Evolutionary conservation across 352 stramenopile genomes (phyloP), one percentile per base, ranked within the genome.

Genomic region (Phytophthora hibernalis): DNA sequence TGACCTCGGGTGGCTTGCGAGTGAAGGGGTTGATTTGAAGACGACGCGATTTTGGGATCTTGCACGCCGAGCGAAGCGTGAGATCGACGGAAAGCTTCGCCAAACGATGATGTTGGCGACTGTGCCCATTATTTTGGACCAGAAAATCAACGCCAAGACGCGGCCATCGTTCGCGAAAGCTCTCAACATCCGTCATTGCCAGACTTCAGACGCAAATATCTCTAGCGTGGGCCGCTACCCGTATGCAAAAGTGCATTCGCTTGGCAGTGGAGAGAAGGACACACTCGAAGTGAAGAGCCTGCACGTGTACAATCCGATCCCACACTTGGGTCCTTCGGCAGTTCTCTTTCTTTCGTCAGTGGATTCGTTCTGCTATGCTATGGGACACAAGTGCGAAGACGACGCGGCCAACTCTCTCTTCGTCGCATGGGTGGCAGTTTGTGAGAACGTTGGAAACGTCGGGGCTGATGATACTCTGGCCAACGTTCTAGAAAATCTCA

Each of bases 41-140:
- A 70, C 21, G 0, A 59, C 65, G 3, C 31, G 31, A 33, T 84
- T 88, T 63, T 85, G 76, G 77, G 72, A 80, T 44, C 54, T 88
- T n/a, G 77, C 79, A 9, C 74, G 74, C 13, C 31, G 18, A 13
- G 45, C 63, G 20, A 85, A 81, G 54, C 8, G 49, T 13, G 52
- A 82, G 24, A 61, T 74, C 11, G 62, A 73, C 37, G 45, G 18
- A 24, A 70, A 70, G 8, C 31, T 77, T 15, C 43, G 54, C 12
- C 43, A 56, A 50, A 67, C 44, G 12, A 35, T 59, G 44, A 35
- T 31, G 33, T 50, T 76, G 51, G 48, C 65, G 1, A 33, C 62
- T 0, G 47, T 57, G 35, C 52, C 65, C 3, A 30, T 74, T 37
- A 31, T 67, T 9, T 13, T 74, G 13, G 69, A 70, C 54, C 64